A percentile compares a stretch with the other conserved stretches of the same genome.
phyloP scores from a whole-genome alignment of 805 yeast genomes.

The Jamesozyma piceae region DNA sequence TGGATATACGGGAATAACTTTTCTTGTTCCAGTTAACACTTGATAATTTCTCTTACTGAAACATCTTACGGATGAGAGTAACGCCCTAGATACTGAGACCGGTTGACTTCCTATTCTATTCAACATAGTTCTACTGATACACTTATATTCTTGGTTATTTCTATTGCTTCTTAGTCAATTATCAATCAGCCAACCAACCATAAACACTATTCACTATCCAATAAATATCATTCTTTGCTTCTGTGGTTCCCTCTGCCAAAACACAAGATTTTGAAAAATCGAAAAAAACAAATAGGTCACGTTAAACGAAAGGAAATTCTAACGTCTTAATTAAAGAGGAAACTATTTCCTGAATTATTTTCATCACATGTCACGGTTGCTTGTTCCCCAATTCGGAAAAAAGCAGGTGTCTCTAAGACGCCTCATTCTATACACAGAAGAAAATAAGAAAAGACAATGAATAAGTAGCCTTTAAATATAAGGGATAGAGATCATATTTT shows the following conservation, averaged over 20 bases:
- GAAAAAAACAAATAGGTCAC: too few relatives aligned
- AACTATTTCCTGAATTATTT: too few relatives aligned
- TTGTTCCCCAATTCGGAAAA: background rate
- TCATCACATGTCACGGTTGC: background rate
- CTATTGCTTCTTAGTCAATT: background rate
- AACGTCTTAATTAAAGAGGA: too few relatives aligned
- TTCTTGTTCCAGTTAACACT: slow-evolving; percentile 12
- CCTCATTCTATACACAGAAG: too few relatives aligned
- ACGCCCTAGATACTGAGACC: background rate
- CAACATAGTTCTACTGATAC: too few relatives aligned
- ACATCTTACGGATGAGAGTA: background rate
- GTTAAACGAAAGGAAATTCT: too few relatives aligned
- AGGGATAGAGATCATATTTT: too few relatives aligned
- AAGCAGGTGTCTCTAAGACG: too few relatives aligned
- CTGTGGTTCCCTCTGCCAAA: too few relatives aligned
- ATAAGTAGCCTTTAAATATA: too few relatives aligned
- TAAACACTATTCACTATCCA: background rate
- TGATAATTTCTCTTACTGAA: slow-evolving; percentile 10
- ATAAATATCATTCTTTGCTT: background rate
- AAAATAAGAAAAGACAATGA: too few relatives aligned
- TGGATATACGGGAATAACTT: slow-evolving; percentile 27
- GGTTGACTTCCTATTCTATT: background rate
- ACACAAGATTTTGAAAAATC: too few relatives aligned
- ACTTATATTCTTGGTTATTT: background rate
- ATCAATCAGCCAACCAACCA: background rate